phyloP scores from a whole-genome alignment of 2,329 filamentous ascomycete species.

The Catunica adiposa region DNA sequence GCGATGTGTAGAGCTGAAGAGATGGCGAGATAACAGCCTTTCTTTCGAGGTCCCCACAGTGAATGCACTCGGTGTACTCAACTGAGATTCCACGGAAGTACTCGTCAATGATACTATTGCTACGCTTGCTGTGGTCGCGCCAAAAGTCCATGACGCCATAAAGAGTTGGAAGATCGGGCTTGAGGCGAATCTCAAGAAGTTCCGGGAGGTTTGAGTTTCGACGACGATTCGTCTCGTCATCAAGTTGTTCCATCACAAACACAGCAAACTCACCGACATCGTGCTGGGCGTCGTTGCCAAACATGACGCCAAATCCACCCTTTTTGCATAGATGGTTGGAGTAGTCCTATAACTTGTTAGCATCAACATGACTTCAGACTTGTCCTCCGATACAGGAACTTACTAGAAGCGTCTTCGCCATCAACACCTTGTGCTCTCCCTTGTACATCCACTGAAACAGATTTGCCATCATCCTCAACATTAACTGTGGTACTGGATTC shows the following conservation, averaged over 20 bases:
- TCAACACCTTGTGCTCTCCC: conserved; percentile 34
- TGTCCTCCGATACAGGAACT: conserved; percentile 17
- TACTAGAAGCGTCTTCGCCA: conserved; percentile 42
- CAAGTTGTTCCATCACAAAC: conserved; percentile 64
- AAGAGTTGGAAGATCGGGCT: conserved; percentile 5
- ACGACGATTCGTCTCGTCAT: conserved; percentile 63
- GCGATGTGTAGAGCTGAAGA: conserved; percentile 17
- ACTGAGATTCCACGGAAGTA: conserved; percentile 66
- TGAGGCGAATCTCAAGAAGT: conserved; percentile 14
- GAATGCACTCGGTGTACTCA: conserved; percentile 44
- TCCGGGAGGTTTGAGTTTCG: conserved; percentile 25
- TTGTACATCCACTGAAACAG: conserved; percentile 40
- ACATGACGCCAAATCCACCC: conserved; percentile 25
- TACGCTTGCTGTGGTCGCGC: conserved; percentile 50
- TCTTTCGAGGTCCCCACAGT: conserved; percentile 28
- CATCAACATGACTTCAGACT: not conserved
- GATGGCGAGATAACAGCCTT: conserved; percentile 39
- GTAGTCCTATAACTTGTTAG: conserved; percentile 33
- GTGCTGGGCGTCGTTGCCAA: conserved; percentile 64
- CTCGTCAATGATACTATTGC: conserved; percentile 59
- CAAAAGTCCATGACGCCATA: conserved; percentile 56
- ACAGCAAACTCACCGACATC: conserved; percentile 82
- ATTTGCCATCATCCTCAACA: conserved; percentile 43
- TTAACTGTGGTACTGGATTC: conserved; percentile 37
- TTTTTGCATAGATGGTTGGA: conserved; percentile 25